phyloP scores from a whole-genome alignment of 2,329 filamentous ascomycete species.

The Ophiostoma perfectum region DNA sequence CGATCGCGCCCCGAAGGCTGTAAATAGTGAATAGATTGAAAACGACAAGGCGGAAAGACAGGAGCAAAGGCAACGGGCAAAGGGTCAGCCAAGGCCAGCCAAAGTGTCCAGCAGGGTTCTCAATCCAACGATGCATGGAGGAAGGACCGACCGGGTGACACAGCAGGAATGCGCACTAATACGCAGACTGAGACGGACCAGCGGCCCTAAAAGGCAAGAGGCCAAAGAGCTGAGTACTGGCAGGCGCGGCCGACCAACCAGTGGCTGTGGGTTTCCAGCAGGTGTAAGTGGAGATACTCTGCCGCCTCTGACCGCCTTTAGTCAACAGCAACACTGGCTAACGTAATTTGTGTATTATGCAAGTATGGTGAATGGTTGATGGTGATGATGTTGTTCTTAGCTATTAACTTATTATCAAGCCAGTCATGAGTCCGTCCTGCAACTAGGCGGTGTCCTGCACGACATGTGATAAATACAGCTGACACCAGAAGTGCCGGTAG shows the following conservation, averaged over 20 bases:
- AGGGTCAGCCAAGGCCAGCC: not conserved
- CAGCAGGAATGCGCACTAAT: not conserved
- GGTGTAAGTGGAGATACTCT: not conserved
- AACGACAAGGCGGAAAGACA: not conserved
- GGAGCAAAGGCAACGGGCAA: not conserved
- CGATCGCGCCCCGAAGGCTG: not conserved
- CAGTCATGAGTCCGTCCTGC: too few relatives aligned
- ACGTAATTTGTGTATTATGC: too few relatives aligned
- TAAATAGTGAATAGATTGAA: not conserved
- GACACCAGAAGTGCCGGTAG: not conserved
- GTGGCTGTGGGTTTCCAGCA: not conserved
- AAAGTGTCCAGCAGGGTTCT: slow-evolving; percentile 19
- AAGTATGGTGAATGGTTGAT: too few relatives aligned
- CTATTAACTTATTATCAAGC: too few relatives aligned
- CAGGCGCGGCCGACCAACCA: not conserved
- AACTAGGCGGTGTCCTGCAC: too few relatives aligned
- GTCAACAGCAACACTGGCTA: too few relatives aligned
- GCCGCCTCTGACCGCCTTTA: not conserved
- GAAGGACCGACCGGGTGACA: not conserved
- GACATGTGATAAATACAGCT: not conserved
- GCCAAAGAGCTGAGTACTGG: not conserved
- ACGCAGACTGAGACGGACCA: not conserved
- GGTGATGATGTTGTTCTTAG: too few relatives aligned
- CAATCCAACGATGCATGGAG: slow-evolving; percentile 7
- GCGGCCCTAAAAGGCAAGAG: not conserved